Base-by-base conservation (phyloP, 2,329 filamentous ascomycete genomes). In the Nannizziopsis arthrosporioides region DNA sequence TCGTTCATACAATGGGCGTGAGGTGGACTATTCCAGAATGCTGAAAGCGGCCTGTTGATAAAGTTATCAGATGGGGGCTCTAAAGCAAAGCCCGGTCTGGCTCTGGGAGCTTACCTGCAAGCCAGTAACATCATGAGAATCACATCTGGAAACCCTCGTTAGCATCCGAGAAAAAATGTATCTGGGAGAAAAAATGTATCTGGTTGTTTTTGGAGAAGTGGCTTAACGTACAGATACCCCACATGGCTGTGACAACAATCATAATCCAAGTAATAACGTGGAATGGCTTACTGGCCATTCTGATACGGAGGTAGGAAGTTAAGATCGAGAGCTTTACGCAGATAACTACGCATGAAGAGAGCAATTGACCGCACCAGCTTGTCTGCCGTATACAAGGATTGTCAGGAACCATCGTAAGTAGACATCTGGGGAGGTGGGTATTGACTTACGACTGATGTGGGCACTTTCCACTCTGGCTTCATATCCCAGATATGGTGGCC, bases 401-500 rank as follows among this genome's bases (percentile, higher is more conserved):
- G 22, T 27, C 22, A 27, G 22, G n/a, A 27, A 27, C 7, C 22
- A 7, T 7, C 22, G 3, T 7, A 27, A 27, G 22, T 27, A 27
- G 22, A 27, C 37, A 55, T 27, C 34, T 51, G 44, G n/a, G 49
- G 48, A 17, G 43, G 18, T 22, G 30, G 19, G 6, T 27, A 4
- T 27, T 27, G 22, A 27, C 22, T 27, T 27, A 27, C 22, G 7
- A 27, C 22, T 27, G 22, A 27, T 27, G 22, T 27, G 22, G 22
- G 22, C 22, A 27, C 22, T 27, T 10, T 30, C 49, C 49, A 49
- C 41, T 49, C 43, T 11, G 48, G 48, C 18, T 54, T 55, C 30
- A 47, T 48, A 38, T 55, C 53, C 50, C 52, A 55, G 27, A 53
- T 52, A 48, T 55, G 53, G 36, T 46, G 37, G 9, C 53, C 53